Base-by-base conservation (phyloP, 352 stramenopile species). In the Phytophthora tubulina region DNA sequence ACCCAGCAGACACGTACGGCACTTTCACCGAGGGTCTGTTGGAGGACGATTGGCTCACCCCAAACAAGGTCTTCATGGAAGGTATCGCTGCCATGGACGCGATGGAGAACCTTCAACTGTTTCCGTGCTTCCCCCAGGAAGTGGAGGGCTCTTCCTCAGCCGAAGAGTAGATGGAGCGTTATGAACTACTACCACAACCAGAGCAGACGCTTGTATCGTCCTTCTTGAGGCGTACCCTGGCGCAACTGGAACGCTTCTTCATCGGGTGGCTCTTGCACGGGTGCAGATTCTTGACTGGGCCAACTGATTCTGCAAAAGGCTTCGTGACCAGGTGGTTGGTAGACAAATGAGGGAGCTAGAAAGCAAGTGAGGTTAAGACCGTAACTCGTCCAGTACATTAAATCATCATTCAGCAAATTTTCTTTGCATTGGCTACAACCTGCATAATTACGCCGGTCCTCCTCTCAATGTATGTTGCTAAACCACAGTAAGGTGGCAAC, bases 11-110 rank as follows among this genome's bases (percentile, higher is more conserved):
- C 54, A 87, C 49, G 49, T 83, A 78, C 57, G 79, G 82, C 6
- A 44, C 57, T 0, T 92, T 88, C 68, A 90, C 80, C 3, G 82
- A 92, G 62, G 82, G 82, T 2, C 45, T 92, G 39, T 63, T 92
- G 21, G 48, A 73, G 14, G 82, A 92, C 67, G 82, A 92, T 63
- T 92, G 83, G 83, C 72, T 91, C 27, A 89, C 83, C n/a, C 79
- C 80, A 6, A 88, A 92, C 61, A 78, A 78, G 38, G 76, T 82
- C 0, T 92, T 90, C 52, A 55, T 92, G 27, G 42, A 88, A 6
- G 84, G 75, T 36, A 85, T 94, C 57, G 72, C 71, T 7, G 60
- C 63, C 5, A 70, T 94, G 68, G 80, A 94, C 67, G 45, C 31
- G 11, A 77, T 90, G 51, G 67, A 86, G 21, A 78, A 90, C 33